Conservation (phyloP, 768 basidiomycete species). For the Rhodosporidiobolus sp. region DNA sequence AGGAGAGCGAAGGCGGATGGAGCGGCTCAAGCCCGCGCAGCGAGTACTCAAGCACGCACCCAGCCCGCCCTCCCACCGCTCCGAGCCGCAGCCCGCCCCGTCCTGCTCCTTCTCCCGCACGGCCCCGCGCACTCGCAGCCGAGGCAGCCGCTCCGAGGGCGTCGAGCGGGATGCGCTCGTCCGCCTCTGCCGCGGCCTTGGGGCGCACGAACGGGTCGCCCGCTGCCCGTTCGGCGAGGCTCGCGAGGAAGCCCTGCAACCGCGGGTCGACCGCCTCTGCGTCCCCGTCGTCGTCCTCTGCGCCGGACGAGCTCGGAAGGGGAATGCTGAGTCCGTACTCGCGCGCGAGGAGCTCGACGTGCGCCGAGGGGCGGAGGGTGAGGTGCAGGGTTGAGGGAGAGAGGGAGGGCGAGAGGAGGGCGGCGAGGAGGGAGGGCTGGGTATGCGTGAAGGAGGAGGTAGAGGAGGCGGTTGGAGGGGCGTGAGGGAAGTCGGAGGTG, state of each 20-base stretch:
- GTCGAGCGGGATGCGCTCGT: conserved; percentile 27
- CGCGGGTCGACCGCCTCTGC: conserved; percentile 14
- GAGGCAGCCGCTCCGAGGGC: neutral
- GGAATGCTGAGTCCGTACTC: conserved; percentile 54
- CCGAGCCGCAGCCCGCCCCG: conserved; percentile 52
- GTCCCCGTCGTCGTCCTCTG: neutral
- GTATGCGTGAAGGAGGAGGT: conserved; percentile 57
- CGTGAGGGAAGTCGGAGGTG: conserved; percentile 59
- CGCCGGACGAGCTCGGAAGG: neutral
- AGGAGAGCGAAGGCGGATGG: neutral
- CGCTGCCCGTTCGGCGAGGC: conserved; percentile 4
- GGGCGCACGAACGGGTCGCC: conserved; percentile 33
- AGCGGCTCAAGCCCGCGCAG: conserved; percentile 52
- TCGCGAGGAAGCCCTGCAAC: conserved; percentile 13
- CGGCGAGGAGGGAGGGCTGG: conserved; percentile 52
- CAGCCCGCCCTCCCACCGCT: conserved; percentile 53
- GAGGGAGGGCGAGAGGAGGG: conserved; percentile 63
- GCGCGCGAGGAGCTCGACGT: conserved; percentile 65
- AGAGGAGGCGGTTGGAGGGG: conserved; percentile 43
- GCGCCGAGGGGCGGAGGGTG: conserved; percentile 65
- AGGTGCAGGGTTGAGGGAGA: conserved; percentile 64
- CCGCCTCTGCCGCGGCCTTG: conserved; percentile 4
- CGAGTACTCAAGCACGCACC: conserved; percentile 60
- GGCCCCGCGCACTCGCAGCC: neutral
- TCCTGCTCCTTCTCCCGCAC: neutral